Evolutionary conservation across 805 yeast genomes (phyloP), one percentile per base, ranked within the genome.

Genomic region (Pichia occidentalis): DNA sequence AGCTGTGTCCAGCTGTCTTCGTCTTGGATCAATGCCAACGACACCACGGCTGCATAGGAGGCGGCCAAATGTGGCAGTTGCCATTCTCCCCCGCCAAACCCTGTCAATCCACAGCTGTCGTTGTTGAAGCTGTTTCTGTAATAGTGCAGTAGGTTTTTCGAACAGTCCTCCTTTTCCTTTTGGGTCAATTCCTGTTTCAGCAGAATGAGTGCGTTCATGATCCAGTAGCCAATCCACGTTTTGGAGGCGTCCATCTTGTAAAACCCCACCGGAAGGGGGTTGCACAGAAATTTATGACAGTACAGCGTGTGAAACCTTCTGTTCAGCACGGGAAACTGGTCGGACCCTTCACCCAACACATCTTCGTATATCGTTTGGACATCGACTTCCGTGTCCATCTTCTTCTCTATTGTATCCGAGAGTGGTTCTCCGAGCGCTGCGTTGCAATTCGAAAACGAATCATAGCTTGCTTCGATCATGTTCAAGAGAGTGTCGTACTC

Each of bases 201-300:
- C 1, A 76, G 38, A 3, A 55, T 48, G 30, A 68, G 49, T 0
- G 79, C 67, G 53, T 85, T 86, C 31, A 73, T 54, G 6, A 80
- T 60, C 98, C 98, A 92, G 55, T 83, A 90, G 1, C 84, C 42
- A 52, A 90, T 62, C 97, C 97, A 92, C 0, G 95, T 78, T 43
- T 81, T 87, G n/a, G 92, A 83, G 0, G 97, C 92, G 58, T 90
- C 97, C 32, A 85, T 64, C 0, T 70, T 70, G 3, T 58, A 53
- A 55, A 71, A 80, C 7, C 57, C 62, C 2, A 60, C 45, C 0
- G 87, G 83, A 20, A 83, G 64, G 13, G 68, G 61, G 9, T 59
- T 53, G 8, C 54, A 48, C 18, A 76, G 59, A 14, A 64, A 61
- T n/a, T 52, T 41, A 16, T 62, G 56, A 11, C 75, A 56, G 50